Percentiles rank a stretch among this genome's conserved stretches.
phyloP scores from a whole-genome alignment of 805 yeast species.

The Yueomyces sinensis region DNA sequence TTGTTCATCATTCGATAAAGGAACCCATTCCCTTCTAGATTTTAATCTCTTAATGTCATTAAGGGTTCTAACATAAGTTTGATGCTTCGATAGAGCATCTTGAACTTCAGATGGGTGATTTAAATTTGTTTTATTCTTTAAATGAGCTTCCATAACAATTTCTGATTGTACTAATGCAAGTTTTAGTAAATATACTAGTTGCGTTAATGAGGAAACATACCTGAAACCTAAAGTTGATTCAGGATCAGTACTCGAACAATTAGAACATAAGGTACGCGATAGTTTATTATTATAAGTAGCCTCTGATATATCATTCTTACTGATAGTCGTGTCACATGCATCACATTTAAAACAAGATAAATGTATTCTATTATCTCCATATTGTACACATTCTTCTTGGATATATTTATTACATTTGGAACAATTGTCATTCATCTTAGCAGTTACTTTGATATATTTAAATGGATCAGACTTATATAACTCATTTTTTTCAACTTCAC shows the following conservation, averaged over 20 bases:
- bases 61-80: constrained; percentile 54
- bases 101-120: constrained; percentile 2
- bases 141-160: constrained; percentile 38
- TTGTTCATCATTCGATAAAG: constrained; percentile 34
- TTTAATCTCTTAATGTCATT: constrained; percentile 66
- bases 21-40: constrained; percentile 55
- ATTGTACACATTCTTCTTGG: constrained; percentile 67
- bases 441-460: constrained; percentile 33
- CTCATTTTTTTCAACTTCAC: constrained; percentile 37
- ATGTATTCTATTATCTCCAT: constrained; percentile 69
- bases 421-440: constrained; percentile 67
- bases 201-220: constrained; percentile 54
- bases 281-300: constrained; percentile 31
- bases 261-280: constrained; percentile 39
- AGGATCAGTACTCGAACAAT: constrained; percentile 43
- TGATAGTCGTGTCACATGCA: constrained; percentile 35
- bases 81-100: constrained; percentile 24
- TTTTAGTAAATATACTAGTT: constrained; percentile 61
- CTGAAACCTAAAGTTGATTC: constrained; percentile 43
- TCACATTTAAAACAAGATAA: constrained; percentile 56
- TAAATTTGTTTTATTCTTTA: constrained; percentile 8
- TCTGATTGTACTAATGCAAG: constrained; percentile 72
- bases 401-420: constrained; percentile 57
- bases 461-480: constrained; percentile 24
- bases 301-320: constrained; percentile 29